Conservation (phyloP, 495 filamentous ascomycete genomes). For the Geoglossum glabrum region DNA sequence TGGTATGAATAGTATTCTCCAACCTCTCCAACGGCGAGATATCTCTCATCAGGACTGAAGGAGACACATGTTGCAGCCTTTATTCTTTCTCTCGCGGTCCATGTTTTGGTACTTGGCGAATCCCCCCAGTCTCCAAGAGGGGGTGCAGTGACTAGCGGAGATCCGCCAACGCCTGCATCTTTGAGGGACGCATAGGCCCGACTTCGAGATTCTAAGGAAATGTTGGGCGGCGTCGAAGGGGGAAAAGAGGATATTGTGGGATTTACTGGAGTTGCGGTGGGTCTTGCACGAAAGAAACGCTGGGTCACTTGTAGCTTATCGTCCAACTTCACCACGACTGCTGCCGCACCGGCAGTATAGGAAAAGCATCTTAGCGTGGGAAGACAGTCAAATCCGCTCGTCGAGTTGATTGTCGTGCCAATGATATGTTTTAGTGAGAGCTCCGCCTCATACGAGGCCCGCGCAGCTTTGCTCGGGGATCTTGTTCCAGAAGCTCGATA, state of each 20-base stretch:
- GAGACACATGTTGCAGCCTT: conserved; percentile 93
- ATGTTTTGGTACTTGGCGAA: conserved; percentile 42
- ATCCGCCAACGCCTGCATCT: conserved; percentile 29
- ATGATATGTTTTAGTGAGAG: conserved; percentile 67
- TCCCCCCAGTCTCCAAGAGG: conserved; percentile 34
- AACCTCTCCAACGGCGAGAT: conserved; percentile 80
- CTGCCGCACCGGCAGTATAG: conserved; percentile 83
- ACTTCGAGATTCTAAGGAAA: conserved; percentile 40
- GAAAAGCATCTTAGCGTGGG: conserved; percentile 53
- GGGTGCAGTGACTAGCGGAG: conserved; percentile 14
- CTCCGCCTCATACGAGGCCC: conserved; percentile 11
- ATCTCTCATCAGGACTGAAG: conserved; percentile 73
- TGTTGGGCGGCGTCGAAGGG: conserved; percentile 41
- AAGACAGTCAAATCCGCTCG: conserved; percentile 70
- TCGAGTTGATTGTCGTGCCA: conserved; percentile 66
- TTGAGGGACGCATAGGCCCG: conserved; percentile 31
- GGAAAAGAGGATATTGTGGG: conserved; percentile 25
- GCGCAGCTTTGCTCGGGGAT: neutral
- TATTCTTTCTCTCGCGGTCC: conserved; percentile 73
- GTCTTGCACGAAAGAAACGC: conserved; percentile 75
- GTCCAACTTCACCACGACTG: conserved; percentile 67
- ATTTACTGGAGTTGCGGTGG: conserved; percentile 50
- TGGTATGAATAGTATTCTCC: conserved; percentile 10
- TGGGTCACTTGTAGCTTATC: conserved; percentile 52
- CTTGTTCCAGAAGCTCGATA: neutral